These are phyloP conservation scores for Cordyceps sp. DNA, from an alignment of 2,329 filamentous ascomycete genomes.

Conservation along the genomic window DNA sequence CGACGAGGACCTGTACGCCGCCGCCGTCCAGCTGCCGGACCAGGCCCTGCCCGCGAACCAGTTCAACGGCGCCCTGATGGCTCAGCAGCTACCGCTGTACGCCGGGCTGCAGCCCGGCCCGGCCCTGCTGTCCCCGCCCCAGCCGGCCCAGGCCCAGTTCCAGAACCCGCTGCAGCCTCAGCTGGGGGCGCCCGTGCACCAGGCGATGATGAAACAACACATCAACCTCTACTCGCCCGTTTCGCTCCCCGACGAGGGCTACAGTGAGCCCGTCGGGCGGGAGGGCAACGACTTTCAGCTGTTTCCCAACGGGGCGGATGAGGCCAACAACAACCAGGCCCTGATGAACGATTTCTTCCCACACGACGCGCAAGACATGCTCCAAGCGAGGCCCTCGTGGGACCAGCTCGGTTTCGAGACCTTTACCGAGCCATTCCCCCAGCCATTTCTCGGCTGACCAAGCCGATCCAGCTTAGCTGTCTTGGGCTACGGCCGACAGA, in stretches of 20 bases:
- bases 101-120: slow-evolving; percentile 10
- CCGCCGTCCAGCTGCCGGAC: slow-evolving; percentile 34
- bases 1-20: slow-evolving; percentile 46
- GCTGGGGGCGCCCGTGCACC: neutral
- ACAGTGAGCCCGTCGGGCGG: slow-evolving; percentile 32
- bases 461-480: too few relatives aligned
- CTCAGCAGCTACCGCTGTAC: slow-evolving; percentile 22
- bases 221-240: slow-evolving; percentile 53
- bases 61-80: slow-evolving; percentile 26
- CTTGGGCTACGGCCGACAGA: too few relatives aligned
- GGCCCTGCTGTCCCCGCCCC: slow-evolving; percentile 5
- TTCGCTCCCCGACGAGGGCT: slow-evolving; percentile 49
- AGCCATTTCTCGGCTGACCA: too few relatives aligned
- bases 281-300: slow-evolving; percentile 47
- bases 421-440: neutral
- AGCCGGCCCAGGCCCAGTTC: slow-evolving; percentile 31
- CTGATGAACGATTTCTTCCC: slow-evolving; percentile 25
- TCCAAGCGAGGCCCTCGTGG: slow-evolving; percentile 8
- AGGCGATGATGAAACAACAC: slow-evolving; percentile 24
- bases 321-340: slow-evolving; percentile 22
- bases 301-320: slow-evolving; percentile 28
- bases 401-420: neutral
- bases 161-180: slow-evolving; percentile 33
- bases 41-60: slow-evolving; percentile 21
- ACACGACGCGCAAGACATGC: neutral